A percentile compares a stretch with the other conserved stretches of the same genome.
phyloP scores from a whole-genome alignment of 345 rosid species.

The Aquilaria malaccensis region DNA sequence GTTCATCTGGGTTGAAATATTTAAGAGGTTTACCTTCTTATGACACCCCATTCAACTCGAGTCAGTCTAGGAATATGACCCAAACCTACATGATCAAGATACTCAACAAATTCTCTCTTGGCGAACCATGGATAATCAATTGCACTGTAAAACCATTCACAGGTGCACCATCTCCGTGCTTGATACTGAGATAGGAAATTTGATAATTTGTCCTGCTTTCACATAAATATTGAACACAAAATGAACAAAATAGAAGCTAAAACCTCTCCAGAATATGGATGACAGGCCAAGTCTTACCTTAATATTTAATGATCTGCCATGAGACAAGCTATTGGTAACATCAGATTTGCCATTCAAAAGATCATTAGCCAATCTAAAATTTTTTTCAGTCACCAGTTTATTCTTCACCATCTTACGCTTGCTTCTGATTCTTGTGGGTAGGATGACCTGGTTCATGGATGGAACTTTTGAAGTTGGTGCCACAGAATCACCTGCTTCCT shows the following conservation, averaged over 20 bases:
- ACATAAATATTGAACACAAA: constrained; percentile 12
- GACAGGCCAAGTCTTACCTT: constrained; percentile 30
- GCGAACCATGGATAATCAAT: constrained; percentile 93
- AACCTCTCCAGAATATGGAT: constrained; percentile 8
- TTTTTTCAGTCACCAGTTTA: constrained; percentile 32
- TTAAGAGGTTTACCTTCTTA: constrained; percentile 45
- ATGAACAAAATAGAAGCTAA: constrained; percentile 17
- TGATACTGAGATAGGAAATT: constrained; percentile 42
- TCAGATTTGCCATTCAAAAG: constrained; percentile 29
- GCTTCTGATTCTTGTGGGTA: constrained; percentile 68
- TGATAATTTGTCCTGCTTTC: constrained; percentile 53
- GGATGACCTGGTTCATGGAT: constrained; percentile 34
- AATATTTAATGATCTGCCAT: constrained; percentile 24
- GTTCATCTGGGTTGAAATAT: constrained; percentile 1
- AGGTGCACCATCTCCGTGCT: constrained; percentile 64
- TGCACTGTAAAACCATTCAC: constrained; percentile 80
- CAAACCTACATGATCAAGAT: constrained; percentile 79
- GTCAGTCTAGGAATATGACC: constrained; percentile 79
- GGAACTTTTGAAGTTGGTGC: constrained; percentile 28
- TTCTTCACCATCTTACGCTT: constrained; percentile 47
- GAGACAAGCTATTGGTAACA: constrained; percentile 20
- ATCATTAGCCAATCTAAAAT: constrained; percentile 24
- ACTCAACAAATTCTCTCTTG: constrained; percentile 79
- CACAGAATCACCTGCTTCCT: constrained; percentile 38
- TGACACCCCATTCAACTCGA: constrained; percentile 91